Conservation (phyloP, 768 basidiomycete genomes). For the Mrakia hoshinonis region DNA sequence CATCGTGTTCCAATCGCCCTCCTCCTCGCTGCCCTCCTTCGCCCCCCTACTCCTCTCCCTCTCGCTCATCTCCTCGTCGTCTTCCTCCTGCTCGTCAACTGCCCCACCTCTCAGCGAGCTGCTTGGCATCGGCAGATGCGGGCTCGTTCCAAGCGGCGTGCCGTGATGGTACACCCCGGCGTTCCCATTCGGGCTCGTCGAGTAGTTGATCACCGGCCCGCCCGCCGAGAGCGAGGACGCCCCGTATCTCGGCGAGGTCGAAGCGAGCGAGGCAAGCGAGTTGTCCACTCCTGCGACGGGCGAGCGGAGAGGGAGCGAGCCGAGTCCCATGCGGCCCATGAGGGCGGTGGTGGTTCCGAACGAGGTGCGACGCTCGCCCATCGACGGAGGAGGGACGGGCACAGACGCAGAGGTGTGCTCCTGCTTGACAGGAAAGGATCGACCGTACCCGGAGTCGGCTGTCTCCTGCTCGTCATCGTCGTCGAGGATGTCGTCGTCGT, state of each 20-base stretch:
- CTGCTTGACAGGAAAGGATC: not conserved
- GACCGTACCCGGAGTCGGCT: not conserved
- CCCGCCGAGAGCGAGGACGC: not conserved
- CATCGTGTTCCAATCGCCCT: constrained; percentile 12
- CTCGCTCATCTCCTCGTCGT: constrained; percentile 9
- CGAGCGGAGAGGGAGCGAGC: not conserved
- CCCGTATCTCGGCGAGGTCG: constrained; percentile 1
- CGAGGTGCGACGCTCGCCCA: not conserved
- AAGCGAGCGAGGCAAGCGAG: not conserved
- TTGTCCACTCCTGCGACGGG: not conserved
- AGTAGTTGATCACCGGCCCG: not conserved
- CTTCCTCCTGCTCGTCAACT: constrained; percentile 18
- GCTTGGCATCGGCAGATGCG: constrained; percentile 10
- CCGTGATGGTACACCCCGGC: not conserved
- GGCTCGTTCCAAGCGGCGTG: constrained; percentile 17
- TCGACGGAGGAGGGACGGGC: not conserved
- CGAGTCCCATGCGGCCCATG: constrained; percentile 19
- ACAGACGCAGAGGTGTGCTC: not conserved
- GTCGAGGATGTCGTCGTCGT: constrained; percentile 24
- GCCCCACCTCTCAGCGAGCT: constrained; percentile 20
- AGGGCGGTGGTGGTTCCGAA: constrained; percentile 11
- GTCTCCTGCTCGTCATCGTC: constrained; percentile 34
- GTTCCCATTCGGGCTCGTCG: not conserved
- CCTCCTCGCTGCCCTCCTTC: not conserved
- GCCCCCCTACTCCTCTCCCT: not conserved